Evolutionary conservation across 768 basidiomycete species (phyloP).

Genomic region (Calocybe cyanea): DNA sequence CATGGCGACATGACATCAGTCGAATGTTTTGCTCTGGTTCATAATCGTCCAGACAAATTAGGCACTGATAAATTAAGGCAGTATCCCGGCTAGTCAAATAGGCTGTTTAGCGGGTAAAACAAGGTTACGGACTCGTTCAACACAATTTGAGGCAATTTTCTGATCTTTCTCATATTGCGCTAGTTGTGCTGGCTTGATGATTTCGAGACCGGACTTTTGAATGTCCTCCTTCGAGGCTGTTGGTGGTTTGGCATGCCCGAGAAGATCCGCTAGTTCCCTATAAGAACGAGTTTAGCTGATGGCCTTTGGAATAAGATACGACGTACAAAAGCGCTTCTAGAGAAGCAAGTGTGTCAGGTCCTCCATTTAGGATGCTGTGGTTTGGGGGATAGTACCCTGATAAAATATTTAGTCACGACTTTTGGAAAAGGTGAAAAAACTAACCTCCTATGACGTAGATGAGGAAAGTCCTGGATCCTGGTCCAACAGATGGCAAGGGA

Average conservation of each 20-base stretch:
- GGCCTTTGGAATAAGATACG: conserved; percentile 10
- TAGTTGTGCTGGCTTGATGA: conserved; percentile 59
- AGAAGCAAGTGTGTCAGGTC: conserved; percentile 64
- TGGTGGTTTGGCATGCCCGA: conserved; percentile 80
- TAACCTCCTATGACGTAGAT: conserved; percentile 86
- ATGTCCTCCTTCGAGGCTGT: conserved; percentile 84
- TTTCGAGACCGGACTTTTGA: conserved; percentile 74
- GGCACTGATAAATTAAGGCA: conserved; percentile 43
- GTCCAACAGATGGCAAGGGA: conserved; percentile 11
- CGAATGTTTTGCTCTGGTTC: conserved; percentile 72
- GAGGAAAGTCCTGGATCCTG: conserved; percentile 70
- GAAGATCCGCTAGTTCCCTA: conserved; percentile 79
- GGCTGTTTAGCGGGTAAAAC: not conserved
- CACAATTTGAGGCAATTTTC: conserved; percentile 70
- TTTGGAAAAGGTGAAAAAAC: conserved; percentile 16
- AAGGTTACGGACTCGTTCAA: conserved; percentile 60
- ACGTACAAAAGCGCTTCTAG: conserved; percentile 76
- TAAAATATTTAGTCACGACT: conserved; percentile 2
- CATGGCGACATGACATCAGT: conserved; percentile 78
- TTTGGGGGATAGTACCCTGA: conserved; percentile 89
- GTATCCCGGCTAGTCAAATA: no score
- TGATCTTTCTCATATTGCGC: conserved; percentile 54
- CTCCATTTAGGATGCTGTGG: conserved; percentile 84
- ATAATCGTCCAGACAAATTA: conserved; percentile 90
- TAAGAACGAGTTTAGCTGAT: conserved; percentile 2